Evolutionary conservation across 1,284 basidiomycete genomes (phyloP).

Genomic region (Violaceomyces palustris): DNA sequence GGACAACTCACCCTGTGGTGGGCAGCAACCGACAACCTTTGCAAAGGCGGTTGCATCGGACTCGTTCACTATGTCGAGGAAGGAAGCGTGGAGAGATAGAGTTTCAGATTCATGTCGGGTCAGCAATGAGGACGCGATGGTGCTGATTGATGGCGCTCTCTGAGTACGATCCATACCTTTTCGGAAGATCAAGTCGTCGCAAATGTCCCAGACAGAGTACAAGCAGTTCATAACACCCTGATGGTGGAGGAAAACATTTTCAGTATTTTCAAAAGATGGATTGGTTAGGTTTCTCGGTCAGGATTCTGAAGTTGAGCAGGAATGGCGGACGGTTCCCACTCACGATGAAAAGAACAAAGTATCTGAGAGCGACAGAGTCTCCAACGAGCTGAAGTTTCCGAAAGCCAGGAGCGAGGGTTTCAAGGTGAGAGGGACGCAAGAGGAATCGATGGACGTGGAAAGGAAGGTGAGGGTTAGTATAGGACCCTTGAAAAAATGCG

Average conservation of each 20-base stretch:
- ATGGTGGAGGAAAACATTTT: neutral
- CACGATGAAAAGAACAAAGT: constrained; percentile 83
- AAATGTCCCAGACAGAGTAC: constrained; percentile 43
- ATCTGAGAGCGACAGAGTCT: constrained; percentile 48
- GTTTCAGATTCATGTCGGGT: neutral
- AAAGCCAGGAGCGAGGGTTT: too few species aligned
- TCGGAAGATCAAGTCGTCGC: constrained; percentile 72
- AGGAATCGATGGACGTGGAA: too few species aligned
- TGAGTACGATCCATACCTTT: too few species aligned
- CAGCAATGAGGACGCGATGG: neutral
- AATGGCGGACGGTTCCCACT: constrained; percentile 84
- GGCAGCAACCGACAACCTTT: constrained; percentile 67
- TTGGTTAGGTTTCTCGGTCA: neutral
- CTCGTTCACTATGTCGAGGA: constrained; percentile 76
- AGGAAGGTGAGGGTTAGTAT: too few species aligned
- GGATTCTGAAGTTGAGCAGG: constrained; percentile 49
- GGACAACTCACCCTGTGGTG: too few species aligned
- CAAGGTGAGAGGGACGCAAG: too few species aligned
- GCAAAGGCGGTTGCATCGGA: constrained; percentile 89
- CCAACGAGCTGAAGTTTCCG: constrained; percentile 21
- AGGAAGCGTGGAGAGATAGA: neutral
- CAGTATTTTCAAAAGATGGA: neutral
- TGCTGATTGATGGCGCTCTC: too few species aligned
- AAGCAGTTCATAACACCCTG: constrained; percentile 48
- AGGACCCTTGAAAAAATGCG: too few species aligned